Conservation (phyloP, 2,329 filamentous ascomycete genomes). For the Fragosphaeria purpurea region DNA sequence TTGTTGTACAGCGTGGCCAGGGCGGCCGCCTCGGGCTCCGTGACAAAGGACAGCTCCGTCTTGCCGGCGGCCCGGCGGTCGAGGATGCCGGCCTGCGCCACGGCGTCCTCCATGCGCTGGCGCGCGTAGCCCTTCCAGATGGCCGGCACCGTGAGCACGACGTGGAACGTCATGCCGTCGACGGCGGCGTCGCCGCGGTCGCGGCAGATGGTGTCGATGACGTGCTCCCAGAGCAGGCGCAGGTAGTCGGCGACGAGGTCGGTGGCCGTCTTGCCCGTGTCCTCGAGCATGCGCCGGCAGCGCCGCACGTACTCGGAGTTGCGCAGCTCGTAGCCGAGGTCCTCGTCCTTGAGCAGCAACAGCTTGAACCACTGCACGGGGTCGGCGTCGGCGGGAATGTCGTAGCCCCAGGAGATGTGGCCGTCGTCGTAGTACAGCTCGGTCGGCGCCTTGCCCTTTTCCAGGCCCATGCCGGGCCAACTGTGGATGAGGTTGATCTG, state of each 20-base stretch:
- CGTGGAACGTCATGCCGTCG: slow-evolving; percentile 19
- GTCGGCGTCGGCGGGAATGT: slow-evolving; percentile 7
- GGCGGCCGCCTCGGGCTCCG: slow-evolving; percentile 36
- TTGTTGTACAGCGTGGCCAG: slow-evolving; percentile 28
- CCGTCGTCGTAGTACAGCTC: slow-evolving; percentile 8
- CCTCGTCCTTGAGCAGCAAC: slow-evolving; percentile 8
- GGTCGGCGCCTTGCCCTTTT: slow-evolving; percentile 11
- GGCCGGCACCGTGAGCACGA: slow-evolving; percentile 34
- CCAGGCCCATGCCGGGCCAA: slow-evolving; percentile 14
- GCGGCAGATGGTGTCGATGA: slow-evolving; percentile 15
- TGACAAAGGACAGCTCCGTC: slow-evolving; percentile 26
- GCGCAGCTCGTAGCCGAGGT: slow-evolving; percentile 6
- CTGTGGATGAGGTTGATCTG: slow-evolving; percentile 10
- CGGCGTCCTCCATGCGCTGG: slow-evolving; percentile 26
- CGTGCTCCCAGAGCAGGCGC: slow-evolving; percentile 23
- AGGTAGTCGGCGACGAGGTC: slow-evolving; percentile 26
- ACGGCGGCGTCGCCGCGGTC: slow-evolving; percentile 8
- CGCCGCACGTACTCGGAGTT: slow-evolving; percentile 5
- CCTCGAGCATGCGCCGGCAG: slow-evolving; percentile 3
- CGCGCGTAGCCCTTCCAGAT: slow-evolving; percentile 34
- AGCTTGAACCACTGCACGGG: slow-evolving; percentile 13
- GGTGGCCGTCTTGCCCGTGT: slow-evolving; percentile 9
- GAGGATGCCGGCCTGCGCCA: slow-evolving; percentile 26
- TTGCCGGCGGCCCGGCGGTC: slow-evolving; percentile 12
- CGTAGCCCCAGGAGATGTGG: slow-evolving; percentile 11